Evolutionary conservation across 768 basidiomycete genomes (phyloP).

Genomic region (Rhodotorula diobovata): DNA sequence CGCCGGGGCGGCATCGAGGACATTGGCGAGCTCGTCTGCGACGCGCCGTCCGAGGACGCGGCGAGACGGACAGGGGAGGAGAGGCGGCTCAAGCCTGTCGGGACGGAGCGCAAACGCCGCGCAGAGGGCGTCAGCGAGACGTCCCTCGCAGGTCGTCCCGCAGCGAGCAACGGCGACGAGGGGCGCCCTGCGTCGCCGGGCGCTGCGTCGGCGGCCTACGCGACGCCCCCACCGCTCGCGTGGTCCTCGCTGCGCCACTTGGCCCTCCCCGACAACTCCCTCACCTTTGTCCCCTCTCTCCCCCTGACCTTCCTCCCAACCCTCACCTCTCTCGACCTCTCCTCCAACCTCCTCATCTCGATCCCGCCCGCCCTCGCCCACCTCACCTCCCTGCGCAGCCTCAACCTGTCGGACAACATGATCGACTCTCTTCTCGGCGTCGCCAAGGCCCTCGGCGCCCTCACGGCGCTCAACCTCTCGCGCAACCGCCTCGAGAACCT

Average conservation of each 20-base stretch:
- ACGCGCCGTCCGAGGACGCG: constrained; percentile 70
- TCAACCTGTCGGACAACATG: constrained; percentile 96
- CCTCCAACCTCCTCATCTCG: constrained; percentile 80
- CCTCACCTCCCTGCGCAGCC: constrained; percentile 75
- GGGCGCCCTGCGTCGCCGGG: background rate
- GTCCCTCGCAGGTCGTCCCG: no score
- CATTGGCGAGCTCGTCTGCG: constrained; percentile 68
- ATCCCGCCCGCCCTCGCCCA: constrained; percentile 68
- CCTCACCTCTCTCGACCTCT: constrained; percentile 68
- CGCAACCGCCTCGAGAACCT: constrained; percentile 89
- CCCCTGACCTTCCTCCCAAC: constrained; percentile 64
- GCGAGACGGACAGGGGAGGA: constrained; percentile 58
- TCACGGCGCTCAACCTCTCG: constrained; percentile 72
- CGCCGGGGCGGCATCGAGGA: constrained; percentile 77
- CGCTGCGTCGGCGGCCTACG: constrained; percentile 9
- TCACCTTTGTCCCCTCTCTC: constrained; percentile 70
- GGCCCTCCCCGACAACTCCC: constrained; percentile 70
- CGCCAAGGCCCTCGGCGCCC: constrained; percentile 70
- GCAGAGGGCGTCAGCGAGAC: constrained; percentile 1
- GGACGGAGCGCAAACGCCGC: constrained; percentile 10
- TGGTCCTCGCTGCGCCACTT: constrained; percentile 63
- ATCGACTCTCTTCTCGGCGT: constrained; percentile 91
- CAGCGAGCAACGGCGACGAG: background rate
- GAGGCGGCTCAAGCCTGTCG: constrained; percentile 7
- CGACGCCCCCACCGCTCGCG: constrained; percentile 21